Evolutionary conservation across 1,139 yeast species (phyloP).

Genomic region (Blastobotrys buckinghamii): DNA sequence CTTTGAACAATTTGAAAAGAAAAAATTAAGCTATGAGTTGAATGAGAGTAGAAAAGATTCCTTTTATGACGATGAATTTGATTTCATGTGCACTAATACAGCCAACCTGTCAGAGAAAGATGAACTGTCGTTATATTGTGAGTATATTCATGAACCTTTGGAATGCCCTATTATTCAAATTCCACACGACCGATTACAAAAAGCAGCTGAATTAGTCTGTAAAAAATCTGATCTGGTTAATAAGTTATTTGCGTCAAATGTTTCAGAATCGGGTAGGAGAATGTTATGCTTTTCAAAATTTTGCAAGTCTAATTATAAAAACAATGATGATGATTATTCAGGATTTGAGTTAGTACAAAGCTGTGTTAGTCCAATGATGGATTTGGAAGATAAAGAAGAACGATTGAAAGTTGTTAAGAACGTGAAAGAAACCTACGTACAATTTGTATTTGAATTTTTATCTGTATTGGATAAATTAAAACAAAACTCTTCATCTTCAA

Average conservation of each 20-base stretch:
- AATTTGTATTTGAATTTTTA: conserved; percentile 4
- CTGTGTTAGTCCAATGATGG: neutral
- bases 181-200: neutral
- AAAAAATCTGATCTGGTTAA: neutral
- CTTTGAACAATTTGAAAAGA: no score
- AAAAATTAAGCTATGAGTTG: no score
- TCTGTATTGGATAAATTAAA: neutral
- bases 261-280: neutral
- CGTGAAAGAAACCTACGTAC: neutral
- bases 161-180: neutral
- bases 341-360: no score
- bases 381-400: conserved; percentile 2
- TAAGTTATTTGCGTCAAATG: neutral
- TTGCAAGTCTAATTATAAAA: no score
- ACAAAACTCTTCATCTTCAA: no score
- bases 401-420: neutral
- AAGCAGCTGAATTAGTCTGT: neutral
- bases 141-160: neutral
- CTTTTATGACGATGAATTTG: no score
- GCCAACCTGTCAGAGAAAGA: neutral
- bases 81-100: no score
- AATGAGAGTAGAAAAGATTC: no score
- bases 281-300: neutral
- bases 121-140: neutral
- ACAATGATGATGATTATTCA: no score